phyloP scores from a whole-genome alignment of 805 yeast genomes.

The Metschnikowia noctiluminum region DNA sequence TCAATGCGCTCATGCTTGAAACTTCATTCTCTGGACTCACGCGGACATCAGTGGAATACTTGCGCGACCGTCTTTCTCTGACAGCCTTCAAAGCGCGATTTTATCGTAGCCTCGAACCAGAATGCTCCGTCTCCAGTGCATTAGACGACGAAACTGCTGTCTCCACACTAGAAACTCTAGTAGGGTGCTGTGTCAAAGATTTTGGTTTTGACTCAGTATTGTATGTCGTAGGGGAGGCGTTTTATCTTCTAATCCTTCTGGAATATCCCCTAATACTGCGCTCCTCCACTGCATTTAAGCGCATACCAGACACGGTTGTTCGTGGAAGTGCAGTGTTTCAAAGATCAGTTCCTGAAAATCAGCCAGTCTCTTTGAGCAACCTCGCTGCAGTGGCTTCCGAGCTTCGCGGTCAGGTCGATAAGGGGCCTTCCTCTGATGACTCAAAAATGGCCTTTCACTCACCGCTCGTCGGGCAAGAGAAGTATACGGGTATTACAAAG shows the following conservation, averaged over 20 bases:
- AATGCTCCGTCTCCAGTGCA: slow-evolving; percentile 27
- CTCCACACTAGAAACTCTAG: slow-evolving; percentile 51
- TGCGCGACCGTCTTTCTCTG: slow-evolving; percentile 43
- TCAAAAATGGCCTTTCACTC: neutral
- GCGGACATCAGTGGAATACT: slow-evolving; percentile 52
- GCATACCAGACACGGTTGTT: neutral
- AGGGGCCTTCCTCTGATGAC: neutral
- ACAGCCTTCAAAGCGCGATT: slow-evolving; percentile 42
- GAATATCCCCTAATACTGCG: slow-evolving; percentile 66
- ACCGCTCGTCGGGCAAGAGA: neutral
- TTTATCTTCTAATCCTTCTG: slow-evolving; percentile 54
- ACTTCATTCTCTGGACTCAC: slow-evolving; percentile 54
- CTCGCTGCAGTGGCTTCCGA: slow-evolving; percentile 37
- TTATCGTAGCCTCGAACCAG: slow-evolving; percentile 46
- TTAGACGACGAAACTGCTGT: slow-evolving; percentile 51
- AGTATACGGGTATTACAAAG: neutral
- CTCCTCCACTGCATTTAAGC: slow-evolving; percentile 28
- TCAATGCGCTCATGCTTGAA: slow-evolving; percentile 62
- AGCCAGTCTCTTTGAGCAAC: slow-evolving; percentile 10
- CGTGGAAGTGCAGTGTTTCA: neutral
- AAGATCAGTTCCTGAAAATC: neutral
- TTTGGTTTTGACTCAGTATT: slow-evolving; percentile 75
- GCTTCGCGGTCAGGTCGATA: slow-evolving; percentile 14
- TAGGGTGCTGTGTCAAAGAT: slow-evolving; percentile 73
- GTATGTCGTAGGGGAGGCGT: slow-evolving; percentile 62